Percentiles rank a stretch among this genome's conserved stretches.
phyloP scores from a whole-genome alignment of 306 rosid genomes.

The Vigna mungo region DNA sequence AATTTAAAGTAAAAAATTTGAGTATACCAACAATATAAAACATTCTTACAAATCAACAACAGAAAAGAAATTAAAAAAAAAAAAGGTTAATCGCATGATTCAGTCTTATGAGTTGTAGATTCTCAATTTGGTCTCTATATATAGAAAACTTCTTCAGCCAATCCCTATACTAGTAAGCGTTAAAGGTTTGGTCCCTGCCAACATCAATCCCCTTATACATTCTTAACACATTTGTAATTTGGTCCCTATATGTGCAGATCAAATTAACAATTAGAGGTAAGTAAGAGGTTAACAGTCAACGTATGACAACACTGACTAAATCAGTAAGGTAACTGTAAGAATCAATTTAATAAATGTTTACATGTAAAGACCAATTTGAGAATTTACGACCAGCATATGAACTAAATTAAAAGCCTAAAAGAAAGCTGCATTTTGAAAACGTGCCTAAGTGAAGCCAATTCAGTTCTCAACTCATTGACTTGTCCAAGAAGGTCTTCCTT shows the following conservation, averaged over 20 bases:
- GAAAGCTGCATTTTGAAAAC: conserved; percentile 34
- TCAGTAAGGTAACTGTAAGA: neutral
- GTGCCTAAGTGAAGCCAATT: conserved; percentile 71
- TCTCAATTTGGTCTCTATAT: neutral
- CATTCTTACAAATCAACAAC: neutral
- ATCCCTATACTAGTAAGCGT: neutral
- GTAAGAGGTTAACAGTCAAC: neutral
- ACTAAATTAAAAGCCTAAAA: neutral
- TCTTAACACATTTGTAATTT: neutral
- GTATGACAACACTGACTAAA: neutral
- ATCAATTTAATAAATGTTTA: neutral
- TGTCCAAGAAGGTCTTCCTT: conserved; percentile 62
- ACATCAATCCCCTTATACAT: neutral
- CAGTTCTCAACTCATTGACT: conserved; percentile 70
- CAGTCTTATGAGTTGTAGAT: neutral
- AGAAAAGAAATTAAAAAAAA: neutral
- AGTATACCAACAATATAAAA: conserved; percentile 21
- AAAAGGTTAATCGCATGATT: neutral
- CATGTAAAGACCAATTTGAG: neutral
- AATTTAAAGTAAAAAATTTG: conserved; percentile 40
- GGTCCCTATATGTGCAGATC: neutral
- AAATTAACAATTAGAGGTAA: too few relatives aligned
- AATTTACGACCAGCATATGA: neutral
- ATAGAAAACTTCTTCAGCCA: neutral
- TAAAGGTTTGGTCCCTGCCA: neutral